Conservation (phyloP, 2,329 filamentous ascomycete species). For the Alternaria infectoria region DNA sequence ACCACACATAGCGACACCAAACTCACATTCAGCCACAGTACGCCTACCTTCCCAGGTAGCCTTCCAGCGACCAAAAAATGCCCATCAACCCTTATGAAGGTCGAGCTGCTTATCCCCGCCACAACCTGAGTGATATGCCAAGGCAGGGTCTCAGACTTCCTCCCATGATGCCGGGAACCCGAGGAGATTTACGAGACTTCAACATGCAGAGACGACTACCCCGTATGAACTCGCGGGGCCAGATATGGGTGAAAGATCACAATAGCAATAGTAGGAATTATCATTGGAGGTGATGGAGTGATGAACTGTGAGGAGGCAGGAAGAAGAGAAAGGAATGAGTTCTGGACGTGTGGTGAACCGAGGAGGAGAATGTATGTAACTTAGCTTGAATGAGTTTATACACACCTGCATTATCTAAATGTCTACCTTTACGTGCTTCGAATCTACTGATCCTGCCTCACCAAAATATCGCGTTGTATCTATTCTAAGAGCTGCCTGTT, state of each 20-base stretch:
- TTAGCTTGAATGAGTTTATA: neutral
- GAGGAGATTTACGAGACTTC: neutral
- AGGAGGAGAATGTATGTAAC: neutral
- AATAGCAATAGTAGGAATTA: no score
- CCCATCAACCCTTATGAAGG: neutral
- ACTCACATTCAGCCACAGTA: neutral
- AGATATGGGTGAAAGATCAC: neutral
- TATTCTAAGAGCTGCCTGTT: neutral
- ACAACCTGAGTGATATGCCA: neutral
- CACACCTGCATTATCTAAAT: neutral
- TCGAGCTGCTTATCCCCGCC: neutral
- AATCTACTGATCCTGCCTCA: neutral
- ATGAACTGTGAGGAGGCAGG: neutral
- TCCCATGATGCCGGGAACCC: neutral
- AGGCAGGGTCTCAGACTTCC: neutral
- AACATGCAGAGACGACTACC: neutral
- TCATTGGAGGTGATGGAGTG: neutral
- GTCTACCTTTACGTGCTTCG: neutral
- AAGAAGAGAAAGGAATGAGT: neutral
- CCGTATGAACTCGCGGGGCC: neutral
- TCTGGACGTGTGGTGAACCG: neutral
- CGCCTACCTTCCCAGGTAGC: neutral
- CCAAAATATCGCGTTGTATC: neutral
- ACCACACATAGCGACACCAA: neutral
- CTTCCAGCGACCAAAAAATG: neutral